Base-by-base conservation (phyloP, 345 rosid species). In the Heritiera littoralis region DNA sequence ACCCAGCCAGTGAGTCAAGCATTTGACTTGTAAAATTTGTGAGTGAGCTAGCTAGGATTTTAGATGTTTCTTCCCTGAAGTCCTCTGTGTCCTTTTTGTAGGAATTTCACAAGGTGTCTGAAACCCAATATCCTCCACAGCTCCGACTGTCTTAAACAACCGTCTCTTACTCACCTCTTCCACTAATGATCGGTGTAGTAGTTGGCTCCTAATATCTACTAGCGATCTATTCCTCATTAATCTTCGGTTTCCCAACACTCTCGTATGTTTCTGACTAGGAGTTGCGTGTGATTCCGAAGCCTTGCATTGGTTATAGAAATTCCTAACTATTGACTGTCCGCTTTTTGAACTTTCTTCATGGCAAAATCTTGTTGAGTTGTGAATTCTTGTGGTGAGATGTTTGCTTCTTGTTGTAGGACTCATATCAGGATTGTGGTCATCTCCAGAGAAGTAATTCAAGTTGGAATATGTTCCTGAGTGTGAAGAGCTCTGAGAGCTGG, bases 111-210 rank as follows among this genome's bases (percentile, higher is more conserved):
- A 71, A 66, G 95, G 97, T 58, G 84, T 78, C 83, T 86, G 92
- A 77, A 88, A 93, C 60, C 98, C 98, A 60, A 93, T 88, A 63
- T 84, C 72, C 78, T 93, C 93, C 11, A 93, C 91, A 35, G 84
- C 93, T 79, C 98, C 98, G 52, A 84, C 96, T 6, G 98, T 93
- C 77, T 87, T 93, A 85, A 83, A 81, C 83, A 89, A 48, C 55
- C 96, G 72, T 85, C 88, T 83, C 79, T 83, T 93, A 74, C 83
- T 81, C 71, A 89, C 88, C 82, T 92, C 94, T 87, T 93, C 93
- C 55, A 84, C 83, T 65, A 88, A 77, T 3, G 93, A 90, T 64
- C 86, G 85, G 78, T 90, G 93, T 2, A 87, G 85, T 60, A 85
- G 76, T 70, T 88, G 91, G 84, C 91, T 92, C 18, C 91, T 89